A percentile compares a stretch with the other conserved stretches of the same genome.
These are phyloP conservation scores for Cerioporus squamosus DNA, from an alignment of 1,284 basidiomycete species.

Conservation along the genomic window DNA sequence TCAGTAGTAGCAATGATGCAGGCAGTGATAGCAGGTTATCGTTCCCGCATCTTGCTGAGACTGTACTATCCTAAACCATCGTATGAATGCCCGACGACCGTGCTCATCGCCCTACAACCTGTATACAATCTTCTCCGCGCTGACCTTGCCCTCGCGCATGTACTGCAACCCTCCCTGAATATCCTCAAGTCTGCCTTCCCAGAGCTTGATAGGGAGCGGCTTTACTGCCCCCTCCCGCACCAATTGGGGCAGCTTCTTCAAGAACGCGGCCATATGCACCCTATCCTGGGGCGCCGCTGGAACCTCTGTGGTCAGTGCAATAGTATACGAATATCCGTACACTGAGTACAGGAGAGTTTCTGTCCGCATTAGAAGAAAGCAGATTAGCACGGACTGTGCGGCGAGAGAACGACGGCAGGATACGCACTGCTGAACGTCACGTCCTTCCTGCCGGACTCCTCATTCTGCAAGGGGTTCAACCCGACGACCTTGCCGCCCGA, in stretches of 20 bases:
- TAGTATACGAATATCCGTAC: conserved; percentile 24
- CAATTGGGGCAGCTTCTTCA: conserved; percentile 28
- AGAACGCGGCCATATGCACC: conserved; percentile 28
- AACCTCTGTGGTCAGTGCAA: conserved; percentile 3
- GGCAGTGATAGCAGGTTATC: too few species aligned
- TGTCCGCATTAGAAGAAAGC: not conserved
- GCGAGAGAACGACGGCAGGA: too few species aligned
- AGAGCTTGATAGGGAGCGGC: conserved; percentile 27
- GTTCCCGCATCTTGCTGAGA: too few species aligned
- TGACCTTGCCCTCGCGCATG: conserved; percentile 31
- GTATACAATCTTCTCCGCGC: conserved; percentile 34
- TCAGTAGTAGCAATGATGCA: too few species aligned
- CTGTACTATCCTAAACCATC: too few species aligned
- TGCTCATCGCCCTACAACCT: too few species aligned
- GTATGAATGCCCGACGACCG: too few species aligned
- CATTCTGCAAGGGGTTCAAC: conserved; percentile 10
- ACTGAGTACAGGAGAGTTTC: conserved; percentile 29
- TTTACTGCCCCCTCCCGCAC: conserved; percentile 22
- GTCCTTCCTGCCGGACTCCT: conserved; percentile 22
- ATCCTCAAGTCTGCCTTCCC: conserved; percentile 27
- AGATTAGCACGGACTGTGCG: too few species aligned
- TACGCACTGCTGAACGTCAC: conserved; percentile 22
- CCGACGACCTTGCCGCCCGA: conserved; percentile 26
- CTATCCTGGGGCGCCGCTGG: conserved; percentile 21
- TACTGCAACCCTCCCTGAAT: conserved; percentile 30